Percentiles rank a stretch among this genome's conserved stretches.
Conservation (phyloP, 108 stramenopile species). For the Cyclotella choctawhatcheeana region DNA sequence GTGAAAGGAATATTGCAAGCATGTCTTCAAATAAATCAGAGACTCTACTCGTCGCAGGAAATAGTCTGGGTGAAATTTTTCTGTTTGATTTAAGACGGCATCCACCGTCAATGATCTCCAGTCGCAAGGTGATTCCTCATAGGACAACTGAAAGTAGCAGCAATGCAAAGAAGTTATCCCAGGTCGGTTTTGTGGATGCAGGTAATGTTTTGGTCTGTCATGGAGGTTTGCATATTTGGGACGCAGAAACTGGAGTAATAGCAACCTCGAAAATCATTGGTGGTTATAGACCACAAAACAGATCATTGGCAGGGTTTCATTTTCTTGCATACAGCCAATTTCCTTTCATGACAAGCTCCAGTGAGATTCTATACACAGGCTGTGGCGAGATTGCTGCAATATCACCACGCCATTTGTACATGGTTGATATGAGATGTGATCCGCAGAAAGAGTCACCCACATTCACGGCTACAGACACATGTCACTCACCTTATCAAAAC, state of each 20-base stretch:
- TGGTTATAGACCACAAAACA: constrained; percentile 1
- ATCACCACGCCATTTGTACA: constrained; percentile 32
- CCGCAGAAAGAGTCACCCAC: too few relatives aligned
- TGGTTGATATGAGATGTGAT: constrained; percentile 29
- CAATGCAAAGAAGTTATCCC: neutral
- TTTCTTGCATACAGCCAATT: constrained; percentile 15
- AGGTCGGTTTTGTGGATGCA: constrained; percentile 26
- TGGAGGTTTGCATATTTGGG: constrained; percentile 27
- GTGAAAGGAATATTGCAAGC: neutral
- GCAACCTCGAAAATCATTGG: neutral
- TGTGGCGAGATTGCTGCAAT: constrained; percentile 29
- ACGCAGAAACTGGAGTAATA: constrained; percentile 19
- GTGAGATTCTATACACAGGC: constrained; percentile 15
- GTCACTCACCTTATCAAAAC: neutral
- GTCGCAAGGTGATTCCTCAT: constrained; percentile 7
- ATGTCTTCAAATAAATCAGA: constrained; percentile 31
- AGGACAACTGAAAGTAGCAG: neutral
- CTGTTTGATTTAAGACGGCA: constrained; percentile 40
- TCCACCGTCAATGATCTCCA: constrained; percentile 15
- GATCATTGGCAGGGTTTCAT: too few relatives aligned
- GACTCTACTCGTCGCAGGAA: constrained; percentile 27
- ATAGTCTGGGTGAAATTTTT: constrained; percentile 29
- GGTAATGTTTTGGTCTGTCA: constrained; percentile 18
- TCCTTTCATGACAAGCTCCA: constrained; percentile 7
- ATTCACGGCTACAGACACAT: too few relatives aligned